Percentiles rank a stretch among this genome's conserved stretches.
Evolutionary conservation across 495 filamentous ascomycete genomes (phyloP).

Genomic region (Aspergillus conjunctus): DNA sequence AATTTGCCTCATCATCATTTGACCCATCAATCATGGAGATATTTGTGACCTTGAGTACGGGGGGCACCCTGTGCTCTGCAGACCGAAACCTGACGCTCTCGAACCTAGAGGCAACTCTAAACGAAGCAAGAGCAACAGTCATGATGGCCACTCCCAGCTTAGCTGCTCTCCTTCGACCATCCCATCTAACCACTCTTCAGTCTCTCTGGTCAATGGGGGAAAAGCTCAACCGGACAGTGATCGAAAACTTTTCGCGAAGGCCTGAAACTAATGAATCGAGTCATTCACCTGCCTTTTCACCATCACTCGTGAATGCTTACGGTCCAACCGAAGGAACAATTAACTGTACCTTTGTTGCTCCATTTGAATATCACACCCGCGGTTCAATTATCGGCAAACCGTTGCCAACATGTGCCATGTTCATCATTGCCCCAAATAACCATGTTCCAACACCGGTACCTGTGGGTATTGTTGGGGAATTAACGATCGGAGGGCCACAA

Average conservation of each 20-base stretch:
- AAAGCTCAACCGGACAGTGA: conserved; percentile 32
- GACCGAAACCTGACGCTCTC: conserved; percentile 29
- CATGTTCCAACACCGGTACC: conserved; percentile 37
- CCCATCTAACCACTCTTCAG: conserved; percentile 30
- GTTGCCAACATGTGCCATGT: conserved; percentile 33
- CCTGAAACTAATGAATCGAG: not conserved
- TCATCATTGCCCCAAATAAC: conserved; percentile 32
- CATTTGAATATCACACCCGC: conserved; percentile 27
- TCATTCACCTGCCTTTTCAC: not conserved
- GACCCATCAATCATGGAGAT: conserved; percentile 86
- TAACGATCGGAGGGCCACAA: conserved; percentile 48
- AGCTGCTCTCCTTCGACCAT: conserved; percentile 31
- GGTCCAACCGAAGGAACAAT: conserved; percentile 41
- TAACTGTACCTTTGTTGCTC: conserved; percentile 32
- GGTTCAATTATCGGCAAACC: conserved; percentile 41
- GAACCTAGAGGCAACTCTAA: conserved; percentile 30
- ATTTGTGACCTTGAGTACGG: conserved; percentile 72
- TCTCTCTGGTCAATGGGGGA: conserved; percentile 39
- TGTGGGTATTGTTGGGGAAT: conserved; percentile 45
- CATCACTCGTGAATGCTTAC: conserved; percentile 36
- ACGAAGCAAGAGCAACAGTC: conserved; percentile 29
- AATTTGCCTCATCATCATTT: conserved; percentile 81
- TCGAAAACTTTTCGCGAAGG: conserved; percentile 29
- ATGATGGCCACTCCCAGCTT: conserved; percentile 41
- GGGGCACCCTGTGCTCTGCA: conserved; percentile 57